Conservation (phyloP, 2,329 filamentous ascomycete genomes). For the Blastomyces silverae region DNA sequence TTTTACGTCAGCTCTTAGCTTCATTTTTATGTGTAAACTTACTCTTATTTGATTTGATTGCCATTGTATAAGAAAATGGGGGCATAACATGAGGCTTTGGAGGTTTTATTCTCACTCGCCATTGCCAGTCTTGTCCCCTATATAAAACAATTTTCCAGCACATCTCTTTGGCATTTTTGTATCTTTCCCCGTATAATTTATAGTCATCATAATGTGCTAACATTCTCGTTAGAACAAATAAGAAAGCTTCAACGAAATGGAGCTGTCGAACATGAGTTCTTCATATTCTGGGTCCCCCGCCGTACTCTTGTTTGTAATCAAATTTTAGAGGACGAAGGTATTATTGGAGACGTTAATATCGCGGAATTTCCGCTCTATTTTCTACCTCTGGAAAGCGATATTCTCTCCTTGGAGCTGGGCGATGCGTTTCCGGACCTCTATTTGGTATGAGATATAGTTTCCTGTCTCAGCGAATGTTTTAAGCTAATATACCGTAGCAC, state of each 20-base stretch:
- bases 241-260: constrained; percentile 82
- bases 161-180: constrained; percentile 41
- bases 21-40: neutral
- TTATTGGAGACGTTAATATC: constrained; percentile 86
- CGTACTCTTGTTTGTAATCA: constrained; percentile 87
- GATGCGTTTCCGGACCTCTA: constrained; percentile 83
- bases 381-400: constrained; percentile 82
- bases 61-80: constrained; percentile 26
- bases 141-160: constrained; percentile 35
- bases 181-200: constrained; percentile 30
- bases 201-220: constrained; percentile 56
- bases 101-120: constrained; percentile 49
- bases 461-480: constrained; percentile 12
- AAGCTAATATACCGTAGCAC: constrained; percentile 43
- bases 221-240: constrained; percentile 67
- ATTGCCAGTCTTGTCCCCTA: constrained; percentile 54
- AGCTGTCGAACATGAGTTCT: constrained; percentile 89
- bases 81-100: constrained; percentile 57
- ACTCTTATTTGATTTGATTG: constrained; percentile 3
- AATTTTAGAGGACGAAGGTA: constrained; percentile 84
- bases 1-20: constrained; percentile 18
- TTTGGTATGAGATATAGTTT: constrained; percentile 47
- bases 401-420: constrained; percentile 84
- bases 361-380: constrained; percentile 83
- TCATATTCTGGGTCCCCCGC: constrained; percentile 91